A percentile compares a stretch with the other conserved stretches of the same genome.
phyloP scores from a whole-genome alignment of 805 yeast genomes.

The Clavispora fructus region DNA sequence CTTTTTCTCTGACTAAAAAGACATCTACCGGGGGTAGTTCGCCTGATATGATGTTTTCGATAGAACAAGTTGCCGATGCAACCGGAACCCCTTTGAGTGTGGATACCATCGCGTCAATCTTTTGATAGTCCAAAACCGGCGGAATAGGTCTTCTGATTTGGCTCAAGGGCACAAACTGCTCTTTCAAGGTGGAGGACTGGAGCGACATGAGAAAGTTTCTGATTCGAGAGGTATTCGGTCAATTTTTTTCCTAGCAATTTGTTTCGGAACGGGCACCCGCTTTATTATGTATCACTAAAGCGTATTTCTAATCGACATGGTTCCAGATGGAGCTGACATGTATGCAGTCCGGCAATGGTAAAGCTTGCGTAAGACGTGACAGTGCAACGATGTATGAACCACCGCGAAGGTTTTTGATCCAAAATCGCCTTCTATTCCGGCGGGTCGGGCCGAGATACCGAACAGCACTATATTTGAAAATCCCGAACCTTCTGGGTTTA shows the following conservation, averaged over 20 bases:
- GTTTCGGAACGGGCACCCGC: not conserved
- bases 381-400: no score
- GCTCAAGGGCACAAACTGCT: conserved; percentile 57
- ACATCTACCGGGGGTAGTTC: conserved; percentile 83
- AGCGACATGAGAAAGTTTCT: conserved; percentile 47
- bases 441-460: no score
- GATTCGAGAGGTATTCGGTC: no score
- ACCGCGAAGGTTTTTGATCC: no score
- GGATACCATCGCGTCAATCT: conserved; percentile 75
- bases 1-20: conserved; percentile 58
- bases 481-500: no score
- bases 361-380: not conserved
- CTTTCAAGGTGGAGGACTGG: conserved; percentile 55
- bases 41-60: conserved; percentile 49
- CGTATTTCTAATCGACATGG: not conserved
- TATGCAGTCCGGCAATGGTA: not conserved
- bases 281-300: not conserved
- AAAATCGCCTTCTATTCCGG: no score
- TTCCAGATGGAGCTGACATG: not conserved
- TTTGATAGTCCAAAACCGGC: conserved; percentile 70
- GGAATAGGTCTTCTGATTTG: conserved; percentile 78
- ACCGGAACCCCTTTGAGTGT: conserved; percentile 60
- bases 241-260: not conserved
- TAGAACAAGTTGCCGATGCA: conserved; percentile 56
- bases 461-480: no score